Base-by-base conservation (phyloP, 345 rosid genomes). In the Citrus unshiu region DNA sequence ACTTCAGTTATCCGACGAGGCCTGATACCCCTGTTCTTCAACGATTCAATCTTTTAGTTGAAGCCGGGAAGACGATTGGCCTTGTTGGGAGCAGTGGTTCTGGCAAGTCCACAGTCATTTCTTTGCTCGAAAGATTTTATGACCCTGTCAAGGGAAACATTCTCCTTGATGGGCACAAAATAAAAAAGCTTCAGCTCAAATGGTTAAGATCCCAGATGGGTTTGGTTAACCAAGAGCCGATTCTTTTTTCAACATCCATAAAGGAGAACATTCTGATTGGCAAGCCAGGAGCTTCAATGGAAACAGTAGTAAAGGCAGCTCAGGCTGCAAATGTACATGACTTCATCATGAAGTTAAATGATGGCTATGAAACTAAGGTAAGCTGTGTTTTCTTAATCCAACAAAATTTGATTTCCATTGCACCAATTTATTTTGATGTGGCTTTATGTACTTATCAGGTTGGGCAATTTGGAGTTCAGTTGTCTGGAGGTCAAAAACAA, bases 401-500 rank as follows among this genome's bases (percentile, higher is more conserved):
- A 62, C 7, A 25, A 40, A 78, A 62, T 4, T 49, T 64, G 21
- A 58, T 54, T 77, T 72, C n/a, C 29, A 10, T 63, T 58, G 29
- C 43, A 19, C 67, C 43, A 39, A 70, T 13, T 5, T 82, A 39
- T 80, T 71, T 32, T 10, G 27, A 51, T 4, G 43, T 74, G 24
- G 60, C 67, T 34, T 56, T 29, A 7, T 12, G 59, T 34, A 24
- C 43, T 27, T 43, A 18, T 65, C 90, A 88, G 93, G 90, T 87
- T 9, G 91, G 93, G 22, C 90, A 90, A 68, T 77, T 84, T 2
- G 90, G 91, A 34, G 51, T 84, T 51, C 91, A 86, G 72, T 76
- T 90, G 75, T 90, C 90, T 18, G 89, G 91, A 25, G 91, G 93
- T 51, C 88, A 88, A 58, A 90, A 90, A 81, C 93, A 90, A 79